These are phyloP conservation scores for Pseudocercospora macadamiae DNA, from an alignment of 2,329 filamentous ascomycete genomes.

Conservation along the genomic window DNA sequence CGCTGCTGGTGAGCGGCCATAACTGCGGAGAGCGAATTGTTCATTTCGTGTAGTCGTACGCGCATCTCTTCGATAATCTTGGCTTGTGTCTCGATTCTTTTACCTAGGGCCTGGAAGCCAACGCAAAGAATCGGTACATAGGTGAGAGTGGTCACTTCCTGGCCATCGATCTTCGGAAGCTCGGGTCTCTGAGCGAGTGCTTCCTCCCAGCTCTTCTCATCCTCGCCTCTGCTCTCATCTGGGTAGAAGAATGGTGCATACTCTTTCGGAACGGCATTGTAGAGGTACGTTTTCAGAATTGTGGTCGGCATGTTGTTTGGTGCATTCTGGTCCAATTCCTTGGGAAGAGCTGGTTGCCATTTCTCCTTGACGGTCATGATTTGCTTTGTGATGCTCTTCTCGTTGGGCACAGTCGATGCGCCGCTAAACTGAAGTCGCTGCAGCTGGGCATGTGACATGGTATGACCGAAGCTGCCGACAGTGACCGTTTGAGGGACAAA, in stretches of 20 bases:
- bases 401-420: conserved; percentile 43
- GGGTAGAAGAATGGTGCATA: conserved; percentile 77
- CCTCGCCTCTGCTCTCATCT: conserved; percentile 61
- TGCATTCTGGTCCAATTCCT: conserved; percentile 47
- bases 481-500: conserved; percentile 28
- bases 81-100: conserved; percentile 73
- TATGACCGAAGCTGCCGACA: conserved; percentile 26
- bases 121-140: conserved; percentile 77
- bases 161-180: conserved; percentile 25
- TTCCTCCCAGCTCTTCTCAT: conserved; percentile 80
- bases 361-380: conserved; percentile 71
- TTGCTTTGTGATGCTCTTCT: conserved; percentile 75
- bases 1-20: conserved; percentile 76
- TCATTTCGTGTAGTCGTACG: conserved; percentile 75
- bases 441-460: conserved; percentile 31
- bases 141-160: conserved; percentile 44
- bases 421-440: conserved; percentile 32
- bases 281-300: conserved; percentile 81
- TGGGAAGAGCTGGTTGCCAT: conserved; percentile 66
- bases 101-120: conserved; percentile 72
- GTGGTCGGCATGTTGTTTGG: conserved; percentile 46
- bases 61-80: conserved; percentile 71
- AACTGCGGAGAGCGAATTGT: conserved; percentile 70
- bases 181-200: conserved; percentile 79
- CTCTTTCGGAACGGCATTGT: conserved; percentile 78